Evolutionary conservation across 495 filamentous ascomycete species (phyloP).

Genomic region (Rhizodiscina lignyota): DNA sequence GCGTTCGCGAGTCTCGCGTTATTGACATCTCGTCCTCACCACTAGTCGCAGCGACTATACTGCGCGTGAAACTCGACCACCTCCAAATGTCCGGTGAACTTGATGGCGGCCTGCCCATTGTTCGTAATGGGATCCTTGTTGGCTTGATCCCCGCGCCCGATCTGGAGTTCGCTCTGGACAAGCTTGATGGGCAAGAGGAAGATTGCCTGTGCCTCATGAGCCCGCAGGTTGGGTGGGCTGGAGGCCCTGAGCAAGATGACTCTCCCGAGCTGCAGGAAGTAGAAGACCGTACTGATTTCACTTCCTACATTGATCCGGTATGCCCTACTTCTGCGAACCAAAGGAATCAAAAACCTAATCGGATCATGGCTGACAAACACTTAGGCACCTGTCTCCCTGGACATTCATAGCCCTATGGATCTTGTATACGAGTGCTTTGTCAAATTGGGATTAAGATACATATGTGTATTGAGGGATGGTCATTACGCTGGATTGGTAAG

Average conservation of each 20-base stretch:
- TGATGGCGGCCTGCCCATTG: conserved; percentile 78
- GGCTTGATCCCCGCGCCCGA: conserved; percentile 90
- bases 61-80: conserved; percentile 64
- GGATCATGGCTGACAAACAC: neutral
- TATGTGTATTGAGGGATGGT: conserved; percentile 75
- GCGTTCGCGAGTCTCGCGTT: conserved; percentile 51
- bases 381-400: conserved; percentile 71
- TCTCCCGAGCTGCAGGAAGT: conserved; percentile 26
- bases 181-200: conserved; percentile 49
- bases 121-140: conserved; percentile 62
- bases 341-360: conserved; percentile 19
- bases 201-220: conserved; percentile 55
- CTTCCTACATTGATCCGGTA: conserved; percentile 67
- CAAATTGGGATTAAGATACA: conserved; percentile 81
- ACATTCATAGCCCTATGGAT: conserved; percentile 84
- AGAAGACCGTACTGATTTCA: conserved; percentile 63
- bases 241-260: conserved; percentile 22
- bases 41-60: conserved; percentile 52
- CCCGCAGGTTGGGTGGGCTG: conserved; percentile 33
- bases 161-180: conserved; percentile 83
- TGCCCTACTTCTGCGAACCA: neutral
- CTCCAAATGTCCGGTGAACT: conserved; percentile 78
- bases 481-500: conserved; percentile 75
- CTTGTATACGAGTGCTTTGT: conserved; percentile 94
- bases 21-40: conserved; percentile 79